Conservation (phyloP, 129 eudicot genomes). For the Centaurea solstitialis region DNA sequence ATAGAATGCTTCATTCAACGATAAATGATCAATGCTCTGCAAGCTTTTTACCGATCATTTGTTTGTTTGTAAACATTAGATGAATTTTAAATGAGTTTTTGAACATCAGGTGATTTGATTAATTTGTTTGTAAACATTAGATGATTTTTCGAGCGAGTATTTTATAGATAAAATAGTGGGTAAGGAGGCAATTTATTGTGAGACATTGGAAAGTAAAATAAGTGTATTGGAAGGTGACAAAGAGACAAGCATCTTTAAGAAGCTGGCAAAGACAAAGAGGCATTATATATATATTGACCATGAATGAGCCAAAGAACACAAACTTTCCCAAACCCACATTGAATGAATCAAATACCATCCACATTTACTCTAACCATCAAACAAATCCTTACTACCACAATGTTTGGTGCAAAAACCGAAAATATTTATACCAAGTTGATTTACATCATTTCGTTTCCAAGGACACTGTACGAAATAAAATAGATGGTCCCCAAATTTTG, state of each 20-base stretch:
- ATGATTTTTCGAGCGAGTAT: neutral
- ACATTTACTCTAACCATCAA: constrained; percentile 23
- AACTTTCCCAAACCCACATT: constrained; percentile 20
- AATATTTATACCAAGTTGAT: no score
- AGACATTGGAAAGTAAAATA: neutral
- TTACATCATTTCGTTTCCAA: neutral
- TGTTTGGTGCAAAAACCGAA: neutral
- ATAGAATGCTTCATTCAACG: no score
- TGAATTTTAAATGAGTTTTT: no score
- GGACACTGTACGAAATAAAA: no score
- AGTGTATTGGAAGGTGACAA: constrained; percentile 11
- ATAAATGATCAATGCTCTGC: no score
- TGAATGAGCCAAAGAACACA: neutral
- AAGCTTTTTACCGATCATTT: no score
- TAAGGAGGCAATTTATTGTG: neutral
- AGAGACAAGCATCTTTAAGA: constrained; percentile 9
- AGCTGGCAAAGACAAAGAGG: neutral
- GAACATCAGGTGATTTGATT: no score
- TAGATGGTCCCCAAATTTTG: no score
- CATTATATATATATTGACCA: constrained; percentile 17
- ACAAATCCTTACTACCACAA: neutral
- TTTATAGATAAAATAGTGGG: neutral
- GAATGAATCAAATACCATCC: constrained; percentile 14
- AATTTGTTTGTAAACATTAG: neutral
- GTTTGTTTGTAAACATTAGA: neutral